These are phyloP conservation scores for Kodamaea kaohsiungensis DNA, from an alignment of 805 yeast genomes.

Conservation along the genomic window DNA sequence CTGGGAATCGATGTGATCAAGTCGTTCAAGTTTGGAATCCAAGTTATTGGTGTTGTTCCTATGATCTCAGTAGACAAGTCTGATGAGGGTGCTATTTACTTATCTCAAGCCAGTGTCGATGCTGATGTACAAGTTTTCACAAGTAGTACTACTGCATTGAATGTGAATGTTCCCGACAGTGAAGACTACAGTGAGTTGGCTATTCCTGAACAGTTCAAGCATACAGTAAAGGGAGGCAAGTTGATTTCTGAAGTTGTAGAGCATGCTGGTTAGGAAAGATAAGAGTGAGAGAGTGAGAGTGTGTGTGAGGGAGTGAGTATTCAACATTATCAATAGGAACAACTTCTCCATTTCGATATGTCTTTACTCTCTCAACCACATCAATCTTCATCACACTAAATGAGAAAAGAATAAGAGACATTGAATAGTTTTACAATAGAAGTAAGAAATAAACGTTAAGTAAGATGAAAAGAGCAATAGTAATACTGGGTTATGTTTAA, in stretches of 20 bases:
- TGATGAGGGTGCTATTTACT: slow-evolving; percentile 80
- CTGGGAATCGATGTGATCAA: slow-evolving; percentile 89
- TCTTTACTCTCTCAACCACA: too few species aligned
- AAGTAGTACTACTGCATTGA: slow-evolving; percentile 81
- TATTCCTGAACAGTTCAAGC: slow-evolving; percentile 90
- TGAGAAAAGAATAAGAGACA: not conserved
- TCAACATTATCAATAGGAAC: too few species aligned
- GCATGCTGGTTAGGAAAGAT: slow-evolving; percentile 62
- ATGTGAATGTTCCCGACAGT: slow-evolving; percentile 79
- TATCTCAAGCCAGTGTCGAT: slow-evolving; percentile 67
- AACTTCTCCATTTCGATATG: too few species aligned
- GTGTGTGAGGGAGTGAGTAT: too few species aligned
- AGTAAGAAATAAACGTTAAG: not conserved
- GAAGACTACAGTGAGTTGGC: slow-evolving; percentile 75
- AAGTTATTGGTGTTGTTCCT: slow-evolving; percentile 79
- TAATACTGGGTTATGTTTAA: too few species aligned
- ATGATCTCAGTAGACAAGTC: slow-evolving; percentile 85
- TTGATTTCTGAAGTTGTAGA: slow-evolving; percentile 74
- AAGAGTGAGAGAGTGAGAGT: not conserved
- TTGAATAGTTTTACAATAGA: not conserved
- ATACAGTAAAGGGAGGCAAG: slow-evolving; percentile 61
- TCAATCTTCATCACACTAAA: not conserved
- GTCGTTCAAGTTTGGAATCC: slow-evolving; percentile 78
- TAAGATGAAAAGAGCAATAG: too few species aligned
- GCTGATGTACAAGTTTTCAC: slow-evolving; percentile 72